Conservation (phyloP, 2,329 filamentous ascomycete species). For the Trichoderma sp. region DNA sequence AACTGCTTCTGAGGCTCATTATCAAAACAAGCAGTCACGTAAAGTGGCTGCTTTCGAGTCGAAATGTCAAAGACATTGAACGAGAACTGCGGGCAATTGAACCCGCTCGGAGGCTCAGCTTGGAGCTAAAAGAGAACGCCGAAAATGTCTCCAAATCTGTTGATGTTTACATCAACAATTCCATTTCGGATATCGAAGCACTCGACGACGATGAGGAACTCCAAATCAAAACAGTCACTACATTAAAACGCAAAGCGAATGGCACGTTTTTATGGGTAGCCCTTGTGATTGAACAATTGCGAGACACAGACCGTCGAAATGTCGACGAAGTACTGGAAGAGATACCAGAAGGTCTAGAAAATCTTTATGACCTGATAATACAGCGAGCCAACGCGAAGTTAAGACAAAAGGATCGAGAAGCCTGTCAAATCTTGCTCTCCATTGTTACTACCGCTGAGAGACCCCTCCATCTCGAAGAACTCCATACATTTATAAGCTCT, state of each 20-base stretch:
- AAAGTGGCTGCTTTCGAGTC: conserved; percentile 10
- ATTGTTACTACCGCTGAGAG: background rate
- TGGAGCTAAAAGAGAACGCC: background rate
- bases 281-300: background rate
- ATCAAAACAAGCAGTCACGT: conserved; percentile 21
- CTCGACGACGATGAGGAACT: background rate
- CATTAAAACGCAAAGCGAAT: background rate
- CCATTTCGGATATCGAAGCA: background rate
- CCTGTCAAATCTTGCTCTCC: background rate
- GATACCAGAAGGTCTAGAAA: background rate
- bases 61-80: conserved; percentile 1
- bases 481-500: background rate
- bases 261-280: background rate
- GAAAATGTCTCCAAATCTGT: background rate
- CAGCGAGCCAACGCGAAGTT: background rate
- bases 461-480: background rate
- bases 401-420: background rate
- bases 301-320: background rate
- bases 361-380: background rate
- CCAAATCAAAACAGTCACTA: background rate
- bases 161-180: background rate
- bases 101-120: background rate
- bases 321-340: background rate
- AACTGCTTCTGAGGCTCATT: conserved; percentile 38
- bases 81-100: background rate